Base-by-base conservation (phyloP, 139 green algal species). In the Medakamo hakoo region DNA sequence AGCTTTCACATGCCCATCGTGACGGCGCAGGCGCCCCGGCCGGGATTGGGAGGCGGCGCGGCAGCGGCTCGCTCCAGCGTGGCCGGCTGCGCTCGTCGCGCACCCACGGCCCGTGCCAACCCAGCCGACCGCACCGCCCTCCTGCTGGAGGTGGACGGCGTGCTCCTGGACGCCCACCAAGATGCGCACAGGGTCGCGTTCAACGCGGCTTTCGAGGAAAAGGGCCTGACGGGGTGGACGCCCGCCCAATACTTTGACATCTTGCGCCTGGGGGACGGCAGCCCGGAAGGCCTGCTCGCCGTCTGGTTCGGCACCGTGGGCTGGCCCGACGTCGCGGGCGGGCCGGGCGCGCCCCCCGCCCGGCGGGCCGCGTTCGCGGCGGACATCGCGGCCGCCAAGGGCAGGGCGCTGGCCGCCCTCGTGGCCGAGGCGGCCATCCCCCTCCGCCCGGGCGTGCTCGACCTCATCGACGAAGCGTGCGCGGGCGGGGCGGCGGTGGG, bases 391-490 rank as follows among this genome's bases (percentile, higher is more conserved):
- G 31, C 30, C 21, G 4, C 16, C 2, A 62, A 62, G 27, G 27
- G 31, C 58, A 52, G 5, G 58, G 27, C 26, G 4, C 3, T 48
- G 58, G 27, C 20, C 27, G 27, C 23, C 21, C 19, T 62, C 21
- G 14, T 62, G 27, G 14, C 21, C 26, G 26, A 40, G 27, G 58
- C 26, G 4, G 27, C 20, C 3, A 27, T 62, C 27, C 58, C 58
- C 27, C 27, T 62, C 27, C 58, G 58, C 14, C 26, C 30, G 4
- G 63, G 63, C 19, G 55, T 67, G 1, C 4, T 4, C 5, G 24
- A 71, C 21, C 64, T 71, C 30, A 57, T 71, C 19, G 66, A 71
- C 30, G 52, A 65, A 27, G 66, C 66, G 19, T 27, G 63, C 1
- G 60, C 32, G 23, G 57, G 55, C 19, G 66, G 49, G 16, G 60